phyloP scores from a whole-genome alignment of 2,329 filamentous ascomycete species.

The Arthrobotrys sphaeroides region DNA sequence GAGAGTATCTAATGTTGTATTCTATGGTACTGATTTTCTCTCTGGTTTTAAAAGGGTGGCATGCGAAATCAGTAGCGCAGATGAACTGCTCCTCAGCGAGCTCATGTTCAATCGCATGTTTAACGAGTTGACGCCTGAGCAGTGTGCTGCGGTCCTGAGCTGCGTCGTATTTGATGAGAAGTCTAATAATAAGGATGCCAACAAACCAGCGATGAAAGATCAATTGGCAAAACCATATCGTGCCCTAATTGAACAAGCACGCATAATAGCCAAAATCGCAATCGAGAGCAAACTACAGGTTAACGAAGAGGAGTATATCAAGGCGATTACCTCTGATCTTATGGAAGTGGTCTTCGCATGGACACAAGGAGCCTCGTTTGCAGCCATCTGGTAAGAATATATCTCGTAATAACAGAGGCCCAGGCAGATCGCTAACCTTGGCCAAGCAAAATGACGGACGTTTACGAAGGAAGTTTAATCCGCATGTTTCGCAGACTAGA shows the following conservation, averaged over 20 bases:
- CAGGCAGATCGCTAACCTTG: conserved; percentile 31
- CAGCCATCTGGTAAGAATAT: conserved; percentile 89
- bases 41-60: conserved; percentile 71
- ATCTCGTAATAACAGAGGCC: neutral
- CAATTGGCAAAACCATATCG: conserved; percentile 85
- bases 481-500: conserved; percentile 94
- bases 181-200: conserved; percentile 68
- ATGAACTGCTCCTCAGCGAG: conserved; percentile 92
- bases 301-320: conserved; percentile 85
- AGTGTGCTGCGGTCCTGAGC: conserved; percentile 84
- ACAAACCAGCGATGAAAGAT: conserved; percentile 76
- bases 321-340: conserved; percentile 89
- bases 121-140: conserved; percentile 89
- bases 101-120: conserved; percentile 97
- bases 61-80: conserved; percentile 96
- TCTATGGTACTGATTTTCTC: neutral
- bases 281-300: conserved; percentile 93
- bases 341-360: conserved; percentile 97
- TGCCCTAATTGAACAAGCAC: conserved; percentile 86
- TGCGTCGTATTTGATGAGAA: conserved; percentile 99
- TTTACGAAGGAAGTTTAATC: conserved; percentile 95
- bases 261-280: conserved; percentile 89
- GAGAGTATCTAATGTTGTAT: neutral
- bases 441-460: conserved; percentile 94
- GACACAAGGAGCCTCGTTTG: conserved; percentile 89